Evolutionary conservation across 805 yeast species (phyloP), one percentile per base, ranked within the genome.

Genomic region (Kodamaea hsintzibuensis): DNA sequence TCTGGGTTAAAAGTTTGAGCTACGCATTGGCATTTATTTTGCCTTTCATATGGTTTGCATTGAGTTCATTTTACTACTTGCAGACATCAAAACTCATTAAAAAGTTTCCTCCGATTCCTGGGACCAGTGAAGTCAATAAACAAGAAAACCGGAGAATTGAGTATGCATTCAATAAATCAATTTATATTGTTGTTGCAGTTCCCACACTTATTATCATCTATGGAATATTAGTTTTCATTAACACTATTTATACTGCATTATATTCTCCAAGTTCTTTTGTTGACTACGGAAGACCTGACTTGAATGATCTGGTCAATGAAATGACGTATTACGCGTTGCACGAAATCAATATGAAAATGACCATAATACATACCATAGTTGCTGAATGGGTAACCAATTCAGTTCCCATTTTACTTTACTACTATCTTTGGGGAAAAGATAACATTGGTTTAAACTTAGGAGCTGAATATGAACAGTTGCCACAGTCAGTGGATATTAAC

Each of bases 391-490:
- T 22, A 22, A 22, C 49, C n/a, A 33, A 47, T 39, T 51, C 60
- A 35, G 6, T 53, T 7, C 13, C 48, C 7, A 53, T 63, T 55
- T 12, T 25, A 2, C 49, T 46, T 16, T 43, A 66, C 12, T 68
- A 62, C 52, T 53, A 51, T 46, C 59, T 66, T 47, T 68, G 71
- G 72, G 57, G 65, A 18, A 64, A 56, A 47, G 62, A 60, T 25
- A 66, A 66, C 43, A 56, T 60, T 52, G 72, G 69, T 2, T 57
- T 66, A 33, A 50, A 62, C 16, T 50, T 64, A 27, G 67, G 65
- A 50, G 56, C 56, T 8, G 44, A 40, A 22, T 16, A 19, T 19
- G 8, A 40, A 40, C 25, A 40, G 7, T 17, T 40, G 25, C 10
- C 35, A 8, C 35, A 30, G 35, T 8, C 10, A 16, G 14, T 6